Conservation (phyloP, 352 stramenopile genomes). For the Pythium guiyangense region DNA sequence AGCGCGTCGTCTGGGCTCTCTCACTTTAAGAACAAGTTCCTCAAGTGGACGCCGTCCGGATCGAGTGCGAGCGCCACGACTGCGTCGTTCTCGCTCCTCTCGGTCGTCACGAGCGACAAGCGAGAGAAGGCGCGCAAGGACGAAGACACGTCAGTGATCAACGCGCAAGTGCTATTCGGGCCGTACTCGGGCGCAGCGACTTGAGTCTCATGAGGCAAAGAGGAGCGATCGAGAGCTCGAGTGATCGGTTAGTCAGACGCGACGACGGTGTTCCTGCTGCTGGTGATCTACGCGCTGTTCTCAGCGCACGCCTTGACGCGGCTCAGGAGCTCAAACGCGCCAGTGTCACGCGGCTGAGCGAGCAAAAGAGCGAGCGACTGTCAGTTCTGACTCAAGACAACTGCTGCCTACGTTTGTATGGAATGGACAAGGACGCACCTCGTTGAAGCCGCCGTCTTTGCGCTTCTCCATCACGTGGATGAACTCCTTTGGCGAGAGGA, state of each 20-base stretch:
- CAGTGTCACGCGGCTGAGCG: constrained; percentile 66
- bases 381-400: background rate
- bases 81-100: constrained; percentile 3
- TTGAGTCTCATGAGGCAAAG: too few relatives aligned
- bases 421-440: constrained; percentile 29
- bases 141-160: constrained; percentile 51
- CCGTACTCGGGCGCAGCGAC: constrained; percentile 55
- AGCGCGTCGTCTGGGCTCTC: constrained; percentile 75
- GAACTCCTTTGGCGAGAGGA: constrained; percentile 79
- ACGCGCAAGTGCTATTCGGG: constrained; percentile 72
- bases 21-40: constrained; percentile 84
- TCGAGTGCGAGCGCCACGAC: too few relatives aligned
- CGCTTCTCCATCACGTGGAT: constrained; percentile 86
- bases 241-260: too few relatives aligned
- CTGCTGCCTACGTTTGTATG: too few relatives aligned
- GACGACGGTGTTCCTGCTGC: too few relatives aligned
- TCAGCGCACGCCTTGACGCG: constrained; percentile 69
- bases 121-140: constrained; percentile 53
- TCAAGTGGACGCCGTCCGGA: constrained; percentile 67
- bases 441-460: constrained; percentile 76
- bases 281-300: constrained; percentile 19
- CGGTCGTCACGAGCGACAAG: background rate
- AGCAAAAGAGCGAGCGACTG: background rate
- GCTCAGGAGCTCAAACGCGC: constrained; percentile 60
- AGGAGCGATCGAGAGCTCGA: too few relatives aligned